Base-by-base conservation (phyloP, 2,329 filamentous ascomycete genomes). In the Aureobasidium vineae region DNA sequence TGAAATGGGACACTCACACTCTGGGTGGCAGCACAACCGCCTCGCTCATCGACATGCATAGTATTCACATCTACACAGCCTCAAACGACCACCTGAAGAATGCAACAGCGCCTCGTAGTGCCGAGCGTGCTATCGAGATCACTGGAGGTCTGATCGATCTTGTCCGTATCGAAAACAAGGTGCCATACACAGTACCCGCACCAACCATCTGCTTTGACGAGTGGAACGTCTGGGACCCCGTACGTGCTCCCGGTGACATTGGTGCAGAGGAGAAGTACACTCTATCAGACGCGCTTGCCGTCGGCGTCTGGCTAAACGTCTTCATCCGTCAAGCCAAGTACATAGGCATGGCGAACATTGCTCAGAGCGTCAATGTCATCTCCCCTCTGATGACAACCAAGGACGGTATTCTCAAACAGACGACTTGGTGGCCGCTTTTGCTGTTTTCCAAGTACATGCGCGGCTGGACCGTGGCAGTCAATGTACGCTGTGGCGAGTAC, bases 211-310 rank as follows among this genome's bases (percentile, higher is more conserved):
- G 90, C 80, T 92, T 92, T 74, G 90, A 93, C 74, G 90, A 92
- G 77, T 92, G 90, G 90, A 93, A 92, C 75, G 89, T 92, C 10
- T 93, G 90, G 90, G 89, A 91, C 71, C 88, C 89, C 0, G 80
- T 83, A 63, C 85, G 89, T 10, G 89, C 90, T 0, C 88, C 88
- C 0, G 90, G 90, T 19, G 86, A 89, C 71, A 76, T 84, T 68
- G 90, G 90, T 19, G 90, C 88, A 6, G 90, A 92, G 77, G 89
- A 92, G 74, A 79, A 77, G 71, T 91, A 92, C 78, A 91, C 87
- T 0, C 83, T 92, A 8, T 90, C 88, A 0, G 90, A 92, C 70
- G 89, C 88, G 1, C 81, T 92, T 19, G 90, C 89, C n/a, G 89
- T 92, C 0, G 85, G 84, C 2, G 83, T 90, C 23, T 92, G 88